A percentile compares a stretch with the other conserved stretches of the same genome.
Evolutionary conservation across 805 yeast genomes (phyloP).

Genomic region (Lipomyces yamadae): DNA sequence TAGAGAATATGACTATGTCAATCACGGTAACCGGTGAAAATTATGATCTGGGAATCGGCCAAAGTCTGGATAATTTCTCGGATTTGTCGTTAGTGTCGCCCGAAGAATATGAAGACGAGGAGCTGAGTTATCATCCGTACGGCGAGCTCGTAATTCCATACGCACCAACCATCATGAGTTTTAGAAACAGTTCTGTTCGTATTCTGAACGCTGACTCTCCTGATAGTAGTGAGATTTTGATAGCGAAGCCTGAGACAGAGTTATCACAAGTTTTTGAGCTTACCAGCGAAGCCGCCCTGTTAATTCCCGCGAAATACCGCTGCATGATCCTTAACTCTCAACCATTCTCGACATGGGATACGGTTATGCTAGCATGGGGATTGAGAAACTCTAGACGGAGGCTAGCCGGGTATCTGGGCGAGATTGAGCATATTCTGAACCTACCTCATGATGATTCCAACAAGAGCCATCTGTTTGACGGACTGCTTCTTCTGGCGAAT

Average conservation of each 20-base stretch:
- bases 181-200: conserved; percentile 15
- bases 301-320: conserved; percentile 24
- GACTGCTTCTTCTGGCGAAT: conserved; percentile 17
- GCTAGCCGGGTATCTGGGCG: conserved; percentile 3
- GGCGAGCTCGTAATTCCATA: conserved; percentile 24
- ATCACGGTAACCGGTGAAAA: conserved; percentile 14
- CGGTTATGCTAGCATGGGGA: conserved; percentile 24
- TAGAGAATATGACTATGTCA: conserved; percentile 4
- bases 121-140: conserved; percentile 9
- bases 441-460: conserved; percentile 2
- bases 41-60: conserved; percentile 8
- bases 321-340: conserved; percentile 23
- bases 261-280: conserved; percentile 18
- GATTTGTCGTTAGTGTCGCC: conserved; percentile 17
- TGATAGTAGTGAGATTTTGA: background rate
- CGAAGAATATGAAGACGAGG: conserved; percentile 3
- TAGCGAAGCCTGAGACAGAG: conserved; percentile 19
- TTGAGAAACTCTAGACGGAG: conserved; percentile 14
- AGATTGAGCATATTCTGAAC: conserved; percentile 15
- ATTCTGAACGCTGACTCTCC: conserved; percentile 11
- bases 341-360: conserved; percentile 21
- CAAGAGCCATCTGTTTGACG: background rate
- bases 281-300: conserved; percentile 14
- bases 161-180: conserved; percentile 17
- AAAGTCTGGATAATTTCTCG: conserved; percentile 14